These are phyloP conservation scores for Silene conica DNA, from an alignment of 148 eudicot genomes.

Conservation along the genomic window DNA sequence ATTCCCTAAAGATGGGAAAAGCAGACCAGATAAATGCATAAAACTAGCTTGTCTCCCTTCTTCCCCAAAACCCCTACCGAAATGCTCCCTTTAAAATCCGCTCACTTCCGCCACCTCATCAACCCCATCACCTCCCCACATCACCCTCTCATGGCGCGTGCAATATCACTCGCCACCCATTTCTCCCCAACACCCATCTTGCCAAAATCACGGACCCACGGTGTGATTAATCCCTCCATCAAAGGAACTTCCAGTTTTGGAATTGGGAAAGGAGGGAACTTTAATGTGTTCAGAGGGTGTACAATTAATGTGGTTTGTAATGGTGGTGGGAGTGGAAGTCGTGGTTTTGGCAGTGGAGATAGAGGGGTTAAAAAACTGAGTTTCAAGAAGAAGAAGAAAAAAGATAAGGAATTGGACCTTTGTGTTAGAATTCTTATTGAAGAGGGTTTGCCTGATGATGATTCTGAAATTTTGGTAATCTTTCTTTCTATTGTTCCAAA, in stretches of 20 bases:
- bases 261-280: conserved; percentile 7
- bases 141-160: conserved; percentile 57
- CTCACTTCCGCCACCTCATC: conserved; percentile 16
- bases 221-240: not conserved
- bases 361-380: conserved; percentile 62
- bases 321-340: conserved; percentile 4
- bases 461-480: conserved; percentile 58
- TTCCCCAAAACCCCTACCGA: not conserved
- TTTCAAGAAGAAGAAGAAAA: conserved; percentile 26
- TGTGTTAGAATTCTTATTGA: conserved; percentile 67
- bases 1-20: not conserved
- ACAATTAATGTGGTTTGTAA: conserved; percentile 5
- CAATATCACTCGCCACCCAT: conserved; percentile 38
- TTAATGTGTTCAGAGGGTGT: conserved; percentile 21
- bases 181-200: conserved; percentile 18
- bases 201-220: conserved; percentile 1
- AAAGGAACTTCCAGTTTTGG: too few species aligned
- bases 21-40: not conserved
- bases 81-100: conserved; percentile 25
- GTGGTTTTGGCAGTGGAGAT: conserved; percentile 24
- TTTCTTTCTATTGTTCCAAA: conserved; percentile 3
- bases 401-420: conserved; percentile 64
- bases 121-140: conserved; percentile 30
- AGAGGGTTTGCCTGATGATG: conserved; percentile 74
- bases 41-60: not conserved